Conservation (phyloP, 1,284 basidiomycete species). For the Cryptococcus maquisensis region DNA sequence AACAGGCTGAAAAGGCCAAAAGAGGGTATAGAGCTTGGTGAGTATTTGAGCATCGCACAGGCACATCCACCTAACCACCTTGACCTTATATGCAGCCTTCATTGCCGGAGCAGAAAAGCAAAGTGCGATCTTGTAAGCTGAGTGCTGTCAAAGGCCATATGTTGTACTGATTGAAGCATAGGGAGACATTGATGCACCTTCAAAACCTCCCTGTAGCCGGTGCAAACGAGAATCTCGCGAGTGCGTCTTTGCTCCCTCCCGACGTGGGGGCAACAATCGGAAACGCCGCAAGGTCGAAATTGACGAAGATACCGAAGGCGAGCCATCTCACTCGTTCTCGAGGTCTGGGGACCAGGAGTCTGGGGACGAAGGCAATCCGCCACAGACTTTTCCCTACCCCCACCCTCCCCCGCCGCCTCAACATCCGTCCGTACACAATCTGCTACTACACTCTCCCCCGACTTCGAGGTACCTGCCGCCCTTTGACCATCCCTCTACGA, state of each 20-base stretch:
- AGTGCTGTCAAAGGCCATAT: not conserved
- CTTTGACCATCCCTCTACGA: constrained; percentile 3
- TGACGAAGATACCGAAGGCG: not conserved
- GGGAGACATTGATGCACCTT: constrained; percentile 50
- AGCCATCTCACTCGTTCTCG: not conserved
- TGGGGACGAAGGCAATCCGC: not conserved
- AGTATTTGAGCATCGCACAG: constrained; percentile 5
- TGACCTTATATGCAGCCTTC: constrained; percentile 21
- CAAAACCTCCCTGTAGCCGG: constrained; percentile 49
- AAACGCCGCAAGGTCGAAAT: constrained; percentile 15
- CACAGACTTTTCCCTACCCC: constrained; percentile 13
- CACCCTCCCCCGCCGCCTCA: constrained; percentile 5
- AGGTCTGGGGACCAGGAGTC: not conserved
- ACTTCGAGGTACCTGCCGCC: not conserved
- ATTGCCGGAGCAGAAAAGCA: constrained; percentile 40
- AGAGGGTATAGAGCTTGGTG: constrained; percentile 43
- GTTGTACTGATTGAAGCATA: constrained; percentile 10
- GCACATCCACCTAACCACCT: not conserved
- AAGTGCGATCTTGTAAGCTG: constrained; percentile 39
- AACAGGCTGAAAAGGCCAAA: constrained; percentile 25
- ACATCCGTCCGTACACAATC: constrained; percentile 12
- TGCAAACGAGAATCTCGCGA: constrained; percentile 50
- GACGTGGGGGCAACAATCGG: constrained; percentile 41
- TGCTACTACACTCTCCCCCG: constrained; percentile 7
- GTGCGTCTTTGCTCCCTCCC: constrained; percentile 48